Base-by-base conservation (phyloP, 345 rosid genomes). In the Eucalyptus brandiana region DNA sequence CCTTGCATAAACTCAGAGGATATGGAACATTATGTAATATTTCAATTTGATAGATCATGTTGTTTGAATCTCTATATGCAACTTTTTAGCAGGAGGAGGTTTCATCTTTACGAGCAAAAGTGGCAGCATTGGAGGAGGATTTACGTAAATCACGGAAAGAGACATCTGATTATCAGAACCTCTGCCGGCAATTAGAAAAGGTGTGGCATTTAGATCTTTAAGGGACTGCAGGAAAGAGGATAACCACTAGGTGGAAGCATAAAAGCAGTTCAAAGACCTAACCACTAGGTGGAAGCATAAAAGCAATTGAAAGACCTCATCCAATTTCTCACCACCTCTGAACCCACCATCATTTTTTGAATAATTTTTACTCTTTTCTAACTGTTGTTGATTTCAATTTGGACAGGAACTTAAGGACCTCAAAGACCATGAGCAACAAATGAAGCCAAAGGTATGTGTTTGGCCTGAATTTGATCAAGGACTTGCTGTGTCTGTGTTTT, bases 381-480 rank as follows among this genome's bases (percentile, higher is more conserved):
- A 50, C 11, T 67, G 87, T 51, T 86, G 86, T 86, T 34, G 87
- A 88, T 30, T 67, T 48, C 62, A 87, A 81, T 85, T 90, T 58
- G 87, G 80, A 80, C 94, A 98, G 99, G 99, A 98, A 94, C 76
- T 96, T 91, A 98, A 96, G 92, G 98, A 96, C 49, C 89, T 96
- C 76, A 97, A 96, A 94, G 98, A 96, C 91, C 87, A 87, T 91
- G 99, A 98, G 80, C 98, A 95, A 90, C 96, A 96, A 92, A 95
- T 94, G 93, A 96, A 95, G 94, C 98, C 97, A 91, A 98, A 97
- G 99, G 99, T 96, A 76, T 11, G 47, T 10, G 14, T 37, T 76
- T 76, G 21, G 47, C 28, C 83, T 21, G 47, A 76, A 0, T 21
- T 76, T 76, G 28, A 76, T 37, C 83, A 76, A 76, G 9, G 85